Base-by-base conservation (phyloP, 192 early-diverging fungal species). In the Backusella westeae region DNA sequence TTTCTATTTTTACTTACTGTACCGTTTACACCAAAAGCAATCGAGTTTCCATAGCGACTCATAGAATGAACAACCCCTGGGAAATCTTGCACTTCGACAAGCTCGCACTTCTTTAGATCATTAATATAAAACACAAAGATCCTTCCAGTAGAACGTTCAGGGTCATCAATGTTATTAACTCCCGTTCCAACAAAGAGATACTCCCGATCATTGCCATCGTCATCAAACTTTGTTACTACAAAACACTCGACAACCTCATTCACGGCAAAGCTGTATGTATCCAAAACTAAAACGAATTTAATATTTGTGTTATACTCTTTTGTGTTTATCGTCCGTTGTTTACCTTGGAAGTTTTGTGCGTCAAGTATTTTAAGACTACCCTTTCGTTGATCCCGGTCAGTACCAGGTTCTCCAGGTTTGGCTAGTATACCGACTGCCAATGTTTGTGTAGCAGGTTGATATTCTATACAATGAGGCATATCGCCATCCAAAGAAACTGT, bases 141-240 rank as follows among this genome's bases (percentile, higher is more conserved):
- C 6, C 96, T 83, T 19, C 96, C 98, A 19, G 81, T 86, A n/a
- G 69, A 73, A 6, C 90, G 89, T 1, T 75, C 32, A 9, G 72
- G 59, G 6, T 96, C 89, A 46, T 91, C 89, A 59, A 91, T 85
- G 34, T 75, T 84, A 9, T 87, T 86, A 66, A 78, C 39, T 21
- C 90, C 87, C 9, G 96, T 96, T n/a, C 96, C 96, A 46, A 94
- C 83, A 34, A 92, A 88, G 79, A 91, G 87, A 75, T 85, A 95
- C 0, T 41, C 68, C n/a, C 42, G 26, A 78, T 80, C n/a, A 77
- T 69, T 34, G 81, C n/a, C 12, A 52, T 84, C 76, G 19, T 78
- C 81, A 17, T 67, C 73, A 67, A 89, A 84, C 65, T 71, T 82
- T n/a, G 84, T 71, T 23, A 82, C 77, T 4, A 80, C 53, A n/a